Base-by-base conservation (phyloP, 192 early-diverging fungal species). In the Podila verticillata region DNA sequence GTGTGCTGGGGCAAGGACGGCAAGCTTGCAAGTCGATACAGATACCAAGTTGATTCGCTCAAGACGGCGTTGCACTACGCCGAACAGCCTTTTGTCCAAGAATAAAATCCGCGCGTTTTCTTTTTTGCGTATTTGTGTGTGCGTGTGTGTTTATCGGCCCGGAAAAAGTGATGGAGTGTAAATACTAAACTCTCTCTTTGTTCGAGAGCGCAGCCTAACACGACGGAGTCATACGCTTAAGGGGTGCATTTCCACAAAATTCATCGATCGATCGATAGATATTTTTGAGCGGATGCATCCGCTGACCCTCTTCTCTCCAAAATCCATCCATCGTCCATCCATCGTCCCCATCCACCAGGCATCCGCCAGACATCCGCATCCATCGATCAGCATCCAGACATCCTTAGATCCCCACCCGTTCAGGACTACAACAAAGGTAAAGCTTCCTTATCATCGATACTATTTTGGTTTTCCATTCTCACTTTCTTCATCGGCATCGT, bases 1-100 rank as follows among this genome's bases (percentile, higher is more conserved):
- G 60, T 67, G n/a, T 72, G 68, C 48, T 79, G 75, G 75, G 75
- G 75, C 32, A 79, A 79, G 49, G 75, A 79, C 49, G 75, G 75
- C 48, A 65, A 66, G 30, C 29, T 79, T 13, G 49, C 59, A 10
- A 79, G 48, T 48, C 68, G 75, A 8, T 79, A 79, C 30, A 57
- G 75, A 22, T 26, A 67, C 24, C 75, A 72, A 31, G 63, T 67
- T 20, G 68, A 79, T 57, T 79, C 75, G 19, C 39, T 79, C 24
- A 79, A 79, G 48, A 68, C 71, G 47, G 68, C 75, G 22, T 59
- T 79, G 1, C 65, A 79, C 22, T 79, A 79, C 54, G 75, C 75
- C 10, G 75, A 66, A 28, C 49, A 70, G 19, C 75, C 75, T 2
- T 72, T 77, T 70, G 29, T 60, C 58, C 22, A 60, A 19, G 30